Base-by-base conservation (phyloP, 495 filamentous ascomycete species). In the Achaetomiella virescens region DNA sequence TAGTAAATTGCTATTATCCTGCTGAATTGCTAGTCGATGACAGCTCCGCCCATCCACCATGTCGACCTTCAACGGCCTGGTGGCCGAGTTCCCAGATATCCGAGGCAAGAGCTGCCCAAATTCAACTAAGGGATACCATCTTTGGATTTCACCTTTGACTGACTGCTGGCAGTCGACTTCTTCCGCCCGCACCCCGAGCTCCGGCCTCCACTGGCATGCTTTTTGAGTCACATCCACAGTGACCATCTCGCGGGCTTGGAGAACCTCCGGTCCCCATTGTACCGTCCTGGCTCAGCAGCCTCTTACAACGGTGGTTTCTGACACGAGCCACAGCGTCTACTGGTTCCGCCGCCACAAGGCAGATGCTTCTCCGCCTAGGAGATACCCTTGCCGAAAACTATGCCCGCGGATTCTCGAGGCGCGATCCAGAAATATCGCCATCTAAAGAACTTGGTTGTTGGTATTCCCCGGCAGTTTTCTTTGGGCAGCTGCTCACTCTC, bases 141-240 rank as follows among this genome's bases (percentile, higher is more conserved):
- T 46, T 8, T 5, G 12, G 15, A 1, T 44, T n/a, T n/a, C n/a
- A n/a, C n/a, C 20, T 18, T 17, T 48, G 25, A 29, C 51, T 56
- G n/a, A 59, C 49, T 37, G 52, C 14, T 49, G 33, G 2, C 46
- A 87, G 86, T 96, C 54, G 92, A 97, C 68, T 91, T 87, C 71
- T 97, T 96, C 64, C 83, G 91, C 15, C 73, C 73, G 17, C 72
- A 72, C 20, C 76, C 73, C 18, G 77, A 74, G 0, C 70, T 68
- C 17, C 75, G 69, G 25, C 77, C 87, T 27, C 88, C 91, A 2
- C 66, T 95, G 41, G 91, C 88, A 15, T 96, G 88, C 66, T 96
- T 97, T 65, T 77, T 97, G 37, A 92, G 87, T 64, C 92, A 97
- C 80, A 85, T 95, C 11, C 92, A 97, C 66, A 95, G 86, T 54